Conservation (phyloP, 208 protist genomes). For the Leishmania martiniquensis region DNA sequence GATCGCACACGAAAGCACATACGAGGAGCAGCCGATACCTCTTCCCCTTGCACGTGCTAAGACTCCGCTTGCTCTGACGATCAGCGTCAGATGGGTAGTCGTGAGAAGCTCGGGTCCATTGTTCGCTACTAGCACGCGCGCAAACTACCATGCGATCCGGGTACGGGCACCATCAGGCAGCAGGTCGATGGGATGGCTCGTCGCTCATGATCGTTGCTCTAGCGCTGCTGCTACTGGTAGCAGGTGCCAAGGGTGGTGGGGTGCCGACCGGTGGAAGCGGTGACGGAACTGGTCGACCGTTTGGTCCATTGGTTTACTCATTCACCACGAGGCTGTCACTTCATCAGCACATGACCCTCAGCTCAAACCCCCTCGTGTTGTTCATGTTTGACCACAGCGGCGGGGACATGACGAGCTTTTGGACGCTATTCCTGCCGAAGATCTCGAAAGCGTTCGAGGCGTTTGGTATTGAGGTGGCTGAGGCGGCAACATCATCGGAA, state of each 20-base stretch:
- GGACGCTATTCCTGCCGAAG: conserved; percentile 29
- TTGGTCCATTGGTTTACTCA: conserved; percentile 17
- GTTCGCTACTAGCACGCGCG: not conserved
- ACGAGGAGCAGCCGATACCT: not conserved
- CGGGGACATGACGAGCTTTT: conserved; percentile 2
- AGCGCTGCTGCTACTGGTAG: not conserved
- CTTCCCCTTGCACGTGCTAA: not conserved
- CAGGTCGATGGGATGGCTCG: not conserved
- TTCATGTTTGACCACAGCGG: conserved; percentile 20
- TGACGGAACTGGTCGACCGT: not conserved
- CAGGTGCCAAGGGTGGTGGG: not conserved
- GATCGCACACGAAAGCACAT: not conserved
- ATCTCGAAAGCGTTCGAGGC: conserved; percentile 16
- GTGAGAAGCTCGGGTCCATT: no score
- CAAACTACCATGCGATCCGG: not conserved
- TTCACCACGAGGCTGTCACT: conserved; percentile 13
- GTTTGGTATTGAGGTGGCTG: conserved; percentile 33
- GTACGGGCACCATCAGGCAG: not conserved
- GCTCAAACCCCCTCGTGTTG: conserved; percentile 21
- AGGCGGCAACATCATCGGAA: conserved; percentile 15
- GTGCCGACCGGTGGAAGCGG: not conserved
- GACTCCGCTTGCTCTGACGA: not conserved
- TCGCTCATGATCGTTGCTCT: not conserved
- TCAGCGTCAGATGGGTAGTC: no score
- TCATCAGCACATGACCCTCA: conserved; percentile 17